Evolutionary conservation across 306 rosid species (phyloP), one percentile per base, ranked within the genome.

Genomic region (Trichosanthes truncata): DNA sequence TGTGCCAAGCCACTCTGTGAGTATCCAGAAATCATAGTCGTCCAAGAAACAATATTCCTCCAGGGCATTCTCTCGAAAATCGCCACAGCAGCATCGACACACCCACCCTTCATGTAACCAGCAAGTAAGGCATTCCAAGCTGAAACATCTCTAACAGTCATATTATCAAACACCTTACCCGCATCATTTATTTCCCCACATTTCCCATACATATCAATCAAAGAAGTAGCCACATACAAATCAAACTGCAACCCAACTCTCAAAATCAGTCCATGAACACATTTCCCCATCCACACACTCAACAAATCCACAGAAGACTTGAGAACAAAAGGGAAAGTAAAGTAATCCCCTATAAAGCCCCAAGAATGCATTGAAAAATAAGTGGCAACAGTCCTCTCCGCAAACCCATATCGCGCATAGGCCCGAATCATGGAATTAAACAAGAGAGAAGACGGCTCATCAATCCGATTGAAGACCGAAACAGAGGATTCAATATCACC

Each of bases 41-140:
- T 94, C 97, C 97, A 94, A 61, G 97, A 90, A 62, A 94, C 93
- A 23, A 89, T 88, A 79, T 87, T 89, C 87, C 86, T 92, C 61
- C 81, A 25, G 76, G 93, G 92, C 89, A 91, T 92, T 73, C 88
- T 88, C 57, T 92, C 90, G 68, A 92, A 92, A 88, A 89, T 25
- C 0, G 55, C 83, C 74, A 88, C 76, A 23, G 97, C 97, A 52
- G 60, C 85, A 59, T 82, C 78, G 86, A 92, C 87, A 82, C 86
- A 81, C n/a, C 93, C 97, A 59, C 90, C 9, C 51, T 83, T 84
- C 40, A 61, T 93, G 61, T 91, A 81, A 84, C 97, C 97, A 69
- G 77, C 84, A 29, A 92, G 86, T 20, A 91, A 36, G 79, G 91
- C 78, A 84, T 95, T 95, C 97, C 97, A 95, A 65, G 95, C 81